Base-by-base conservation (phyloP, 106 monocot genomes). In the Chionographis japonica region DNA sequence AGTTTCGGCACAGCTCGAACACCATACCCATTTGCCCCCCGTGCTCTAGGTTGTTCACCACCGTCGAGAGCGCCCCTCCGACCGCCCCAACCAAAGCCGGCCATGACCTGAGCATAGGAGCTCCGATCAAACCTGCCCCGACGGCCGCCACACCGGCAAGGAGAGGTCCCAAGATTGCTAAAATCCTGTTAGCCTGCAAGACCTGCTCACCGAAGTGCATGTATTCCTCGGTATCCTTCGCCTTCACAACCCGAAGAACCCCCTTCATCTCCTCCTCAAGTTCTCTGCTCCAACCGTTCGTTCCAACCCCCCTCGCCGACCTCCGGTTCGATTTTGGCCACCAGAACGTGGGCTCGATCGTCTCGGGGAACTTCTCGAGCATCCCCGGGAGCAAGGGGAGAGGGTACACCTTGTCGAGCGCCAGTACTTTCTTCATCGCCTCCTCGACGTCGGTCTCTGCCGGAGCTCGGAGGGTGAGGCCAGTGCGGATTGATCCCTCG, bases 1-100 rank as follows among this genome's bases (percentile, higher is more conserved):
- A 80, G 79, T 94, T 94, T 5, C 89, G 51, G 65, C 66, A 70
- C 74, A 90, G 36, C 72, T 94, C 93, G 43, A 94, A 80, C 75
- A 94, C 72, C 93, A 94, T 89, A 5, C 93, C 93, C 16, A 87
- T 58, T 57, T 94, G 93, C 35, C 78, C 89, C 1, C 86, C 93
- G 61, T 94, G 93, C 74, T 86, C 81, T 68, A 94, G 5, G 1
- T 81, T 79, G 76, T 94, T 86, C 73, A 81, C 77, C 18, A 73
- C 70, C 1, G 86, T 65, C 2, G 91, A 88, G 1, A 91, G 69
- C 17, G 78, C 81, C 15, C 94, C 94, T 14, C 83, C 85, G 3
- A 82, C 57, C 0, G 82, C 77, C 0, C 70, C 88, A 0, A 78
- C n/a, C 51, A 81, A 4, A 9, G 46, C 66, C 1, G 81, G 67